These are phyloP conservation scores for Eimeria brunetti DNA, from an alignment of 169 alveolate species.

Conservation along the genomic window DNA sequence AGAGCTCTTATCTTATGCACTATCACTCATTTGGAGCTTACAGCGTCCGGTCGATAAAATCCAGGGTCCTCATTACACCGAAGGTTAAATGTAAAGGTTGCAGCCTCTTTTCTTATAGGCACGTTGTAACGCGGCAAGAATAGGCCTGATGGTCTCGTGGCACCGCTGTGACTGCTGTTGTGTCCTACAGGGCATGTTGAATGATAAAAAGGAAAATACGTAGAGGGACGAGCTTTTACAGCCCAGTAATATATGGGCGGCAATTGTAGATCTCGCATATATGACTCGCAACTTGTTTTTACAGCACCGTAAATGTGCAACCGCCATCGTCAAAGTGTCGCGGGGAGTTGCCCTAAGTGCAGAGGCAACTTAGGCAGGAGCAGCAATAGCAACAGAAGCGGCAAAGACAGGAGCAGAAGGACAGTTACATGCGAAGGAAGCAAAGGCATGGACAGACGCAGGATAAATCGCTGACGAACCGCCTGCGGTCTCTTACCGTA, in stretches of 20 bases:
- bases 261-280: not conserved
- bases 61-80: too few relatives aligned
- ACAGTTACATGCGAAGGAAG: not conserved
- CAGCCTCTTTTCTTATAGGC: too few relatives aligned
- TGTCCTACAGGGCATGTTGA: not conserved
- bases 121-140: too few relatives aligned
- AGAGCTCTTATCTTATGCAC: too few relatives aligned
- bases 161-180: not conserved
- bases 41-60: too few relatives aligned
- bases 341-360: not conserved
- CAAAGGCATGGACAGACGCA: not conserved
- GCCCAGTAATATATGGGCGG: not conserved
- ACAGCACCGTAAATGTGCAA: not conserved
- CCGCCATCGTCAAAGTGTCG: not conserved
- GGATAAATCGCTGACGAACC: not conserved
- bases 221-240: not conserved
- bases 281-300: not conserved
- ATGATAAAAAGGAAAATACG: not conserved
- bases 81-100: too few relatives aligned
- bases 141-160: not conserved
- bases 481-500: not conserved
- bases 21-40: too few relatives aligned
- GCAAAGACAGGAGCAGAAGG: not conserved
- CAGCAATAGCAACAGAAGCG: not conserved
- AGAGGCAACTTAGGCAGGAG: constrained; percentile 1